Base-by-base conservation (phyloP, 169 alveolate genomes). In the Plasmodium chabaudi region DNA sequence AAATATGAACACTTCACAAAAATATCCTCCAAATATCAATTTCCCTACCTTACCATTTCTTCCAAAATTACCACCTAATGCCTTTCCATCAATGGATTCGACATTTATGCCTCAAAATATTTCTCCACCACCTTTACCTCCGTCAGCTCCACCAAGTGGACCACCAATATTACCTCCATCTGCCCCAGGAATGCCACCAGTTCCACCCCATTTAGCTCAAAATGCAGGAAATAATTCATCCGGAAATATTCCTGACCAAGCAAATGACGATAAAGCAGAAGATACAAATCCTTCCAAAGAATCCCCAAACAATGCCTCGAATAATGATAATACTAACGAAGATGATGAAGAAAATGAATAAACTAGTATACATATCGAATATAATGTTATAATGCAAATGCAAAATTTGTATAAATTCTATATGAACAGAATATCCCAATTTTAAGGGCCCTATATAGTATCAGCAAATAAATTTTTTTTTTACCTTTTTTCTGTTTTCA, bases 41-140 rank as follows among this genome's bases (percentile, higher is more conserved):
- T 77, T 77, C 19, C 63, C 87, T 57, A 71, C 72, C 10, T 42
- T 57, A 7, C 5, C 71, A 9, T 39, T 72, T 55, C 72, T 47
- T 57, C 71, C 53, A 25, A 72, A 59, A 42, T 63, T 77, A 15
- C 57, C 88, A 64, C 55, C 77, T 49, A 77, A 77, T 64, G 46
- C 65, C 10, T 47, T 17, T 23, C 88, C 27, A 64, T n/a, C 69
- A 71, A 44, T 55, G 42, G 67, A 77, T 77, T 27, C 88, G 15
- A 77, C 51, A 6, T 77, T 49, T 77, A 63, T 63, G 77, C 88
- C 77, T 23, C 88, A 74, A 49, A 75, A 69, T 13, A 42, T 77
- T 19, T 49, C 56, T 51, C 88, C 27, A 57, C 84, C 68, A 25
- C 87, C 87, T 42, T 6, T 57, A 27, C 87, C 87, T 59, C 87